phyloP scores from a whole-genome alignment of 257 asterid genomes.

The Rehmannia glutinosa region DNA sequence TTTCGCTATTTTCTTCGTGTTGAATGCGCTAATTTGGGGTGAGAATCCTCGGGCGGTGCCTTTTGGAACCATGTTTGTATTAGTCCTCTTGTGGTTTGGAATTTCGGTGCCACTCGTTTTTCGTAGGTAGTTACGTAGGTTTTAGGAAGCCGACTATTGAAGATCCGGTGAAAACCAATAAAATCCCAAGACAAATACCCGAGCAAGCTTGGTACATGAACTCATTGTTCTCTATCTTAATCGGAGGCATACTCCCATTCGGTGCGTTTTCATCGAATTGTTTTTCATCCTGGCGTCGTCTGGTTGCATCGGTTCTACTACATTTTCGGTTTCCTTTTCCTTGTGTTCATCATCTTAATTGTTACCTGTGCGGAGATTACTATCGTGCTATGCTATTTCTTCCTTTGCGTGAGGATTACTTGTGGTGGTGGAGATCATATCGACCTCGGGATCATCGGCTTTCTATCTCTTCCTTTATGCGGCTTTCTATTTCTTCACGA shows the following conservation, averaged over 20 bases:
- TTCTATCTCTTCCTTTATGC: slow-evolving; percentile 40
- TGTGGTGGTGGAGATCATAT: slow-evolving; percentile 93
- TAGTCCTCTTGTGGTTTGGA: neutral
- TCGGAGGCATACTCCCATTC: slow-evolving; percentile 79
- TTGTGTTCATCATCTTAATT: slow-evolving; percentile 64
- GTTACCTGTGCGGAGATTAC: slow-evolving; percentile 83
- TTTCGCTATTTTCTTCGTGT: slow-evolving; percentile 54
- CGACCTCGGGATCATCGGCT: slow-evolving; percentile 81
- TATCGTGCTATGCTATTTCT: slow-evolving; percentile 83
- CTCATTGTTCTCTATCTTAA: slow-evolving; percentile 68
- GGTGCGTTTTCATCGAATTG: slow-evolving; percentile 85
- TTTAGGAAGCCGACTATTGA: slow-evolving; percentile 2
- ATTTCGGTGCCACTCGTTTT: neutral
- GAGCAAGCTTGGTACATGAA: slow-evolving; percentile 93
- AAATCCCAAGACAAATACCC: slow-evolving; percentile 60
- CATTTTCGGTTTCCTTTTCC: slow-evolving; percentile 80
- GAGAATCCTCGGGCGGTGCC: neutral
- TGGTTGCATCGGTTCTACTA: slow-evolving; percentile 83
- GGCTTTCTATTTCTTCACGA: slow-evolving; percentile 52
- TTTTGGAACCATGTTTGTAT: neutral
- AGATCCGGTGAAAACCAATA: neutral
- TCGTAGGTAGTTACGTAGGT: neutral
- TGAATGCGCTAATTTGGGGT: slow-evolving; percentile 36
- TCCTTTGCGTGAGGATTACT: slow-evolving; percentile 83
- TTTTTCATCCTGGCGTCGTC: slow-evolving; percentile 81